phyloP scores from a whole-genome alignment of 371 early-diverging fungal genomes.

The Saksenaea oblongispora region DNA sequence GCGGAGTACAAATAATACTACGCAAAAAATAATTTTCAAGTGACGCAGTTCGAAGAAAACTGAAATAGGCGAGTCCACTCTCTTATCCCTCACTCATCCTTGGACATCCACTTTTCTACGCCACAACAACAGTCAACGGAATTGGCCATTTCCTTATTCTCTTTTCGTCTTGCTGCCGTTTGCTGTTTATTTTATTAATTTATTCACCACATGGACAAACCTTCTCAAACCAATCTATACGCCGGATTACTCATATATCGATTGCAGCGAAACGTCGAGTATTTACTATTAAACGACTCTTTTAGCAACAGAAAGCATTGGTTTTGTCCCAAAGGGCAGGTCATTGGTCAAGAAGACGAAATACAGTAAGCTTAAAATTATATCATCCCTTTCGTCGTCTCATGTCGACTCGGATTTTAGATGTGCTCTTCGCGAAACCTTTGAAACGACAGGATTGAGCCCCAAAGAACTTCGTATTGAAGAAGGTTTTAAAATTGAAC shows the following conservation, averaged over 20 bases:
- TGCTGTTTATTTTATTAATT: constrained; percentile 2
- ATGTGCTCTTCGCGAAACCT: constrained; percentile 78
- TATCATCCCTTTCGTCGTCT: neutral
- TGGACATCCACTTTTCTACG: neutral
- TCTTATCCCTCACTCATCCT: neutral
- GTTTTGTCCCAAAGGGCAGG: constrained; percentile 84
- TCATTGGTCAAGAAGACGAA: constrained; percentile 79
- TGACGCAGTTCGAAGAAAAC: too few species aligned
- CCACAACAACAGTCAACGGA: constrained; percentile 1
- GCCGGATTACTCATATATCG: constrained; percentile 80
- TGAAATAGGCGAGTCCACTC: too few species aligned
- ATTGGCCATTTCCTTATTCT: neutral
- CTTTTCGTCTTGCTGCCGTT: neutral
- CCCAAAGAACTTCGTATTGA: constrained; percentile 73
- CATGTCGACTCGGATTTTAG: constrained; percentile 31
- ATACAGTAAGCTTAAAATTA: constrained; percentile 63
- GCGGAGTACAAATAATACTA: too few species aligned
- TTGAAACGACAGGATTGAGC: constrained; percentile 74
- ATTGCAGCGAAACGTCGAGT: constrained; percentile 75
- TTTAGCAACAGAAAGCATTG: constrained; percentile 82
- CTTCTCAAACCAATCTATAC: constrained; percentile 45
- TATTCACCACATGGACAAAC: constrained; percentile 40
- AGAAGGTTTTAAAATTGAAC: constrained; percentile 76
- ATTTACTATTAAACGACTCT: constrained; percentile 82
- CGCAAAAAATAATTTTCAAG: neutral